These are phyloP conservation scores for Albizia julibrissin DNA, from an alignment of 306 rosid species.

Conservation along the genomic window DNA sequence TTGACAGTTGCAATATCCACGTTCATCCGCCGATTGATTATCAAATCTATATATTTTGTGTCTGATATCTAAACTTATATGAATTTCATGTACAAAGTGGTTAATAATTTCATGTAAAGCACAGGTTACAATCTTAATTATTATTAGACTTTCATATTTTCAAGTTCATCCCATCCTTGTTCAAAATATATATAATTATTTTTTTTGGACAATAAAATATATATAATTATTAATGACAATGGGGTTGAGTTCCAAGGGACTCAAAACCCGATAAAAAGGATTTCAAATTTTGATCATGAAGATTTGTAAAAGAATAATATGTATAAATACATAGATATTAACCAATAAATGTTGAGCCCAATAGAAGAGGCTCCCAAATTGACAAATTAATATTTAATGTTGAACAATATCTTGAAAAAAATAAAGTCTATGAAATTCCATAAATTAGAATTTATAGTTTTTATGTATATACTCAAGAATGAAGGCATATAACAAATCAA, in stretches of 20 bases:
- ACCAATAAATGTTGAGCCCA: no score
- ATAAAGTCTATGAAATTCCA: no score
- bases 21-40: not conserved
- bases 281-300: not conserved
- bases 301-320: no score
- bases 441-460: no score
- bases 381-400: no score
- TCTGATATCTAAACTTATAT: not conserved
- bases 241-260: not conserved
- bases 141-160: not conserved
- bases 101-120: not conserved
- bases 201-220: no score
- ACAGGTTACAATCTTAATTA: not conserved
- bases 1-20: conserved; percentile 21
- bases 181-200: not conserved
- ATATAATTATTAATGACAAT: not conserved
- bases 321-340: not conserved
- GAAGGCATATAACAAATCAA: no score
- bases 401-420: no score
- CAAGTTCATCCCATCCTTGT: not conserved
- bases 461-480: no score
- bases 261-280: not conserved
- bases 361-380: no score
- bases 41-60: not conserved
- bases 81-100: no score